Conservation (phyloP, 306 rosid species). For the Erythrophleum fordii region DNA sequence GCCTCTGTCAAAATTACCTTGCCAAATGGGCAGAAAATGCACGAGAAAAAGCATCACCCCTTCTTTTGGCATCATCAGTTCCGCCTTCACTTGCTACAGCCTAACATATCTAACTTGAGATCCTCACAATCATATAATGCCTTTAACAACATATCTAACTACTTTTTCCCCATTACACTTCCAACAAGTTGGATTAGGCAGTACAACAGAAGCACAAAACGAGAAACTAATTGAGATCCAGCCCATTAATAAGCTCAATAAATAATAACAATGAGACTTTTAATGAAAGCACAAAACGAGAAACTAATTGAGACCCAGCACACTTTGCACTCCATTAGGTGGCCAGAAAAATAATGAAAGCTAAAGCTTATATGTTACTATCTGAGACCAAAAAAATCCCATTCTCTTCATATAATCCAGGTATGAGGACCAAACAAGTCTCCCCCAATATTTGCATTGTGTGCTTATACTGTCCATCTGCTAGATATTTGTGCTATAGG, state of each 20-base stretch:
- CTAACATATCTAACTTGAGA: slow-evolving; percentile 49
- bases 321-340: background rate
- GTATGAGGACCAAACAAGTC: background rate
- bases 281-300: no score
- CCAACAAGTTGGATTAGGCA: slow-evolving; percentile 16
- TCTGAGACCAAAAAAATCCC: background rate
- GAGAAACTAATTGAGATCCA: slow-evolving; percentile 12
- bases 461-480: background rate
- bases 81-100: slow-evolving; percentile 97
- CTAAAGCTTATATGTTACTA: background rate
- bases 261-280: background rate
- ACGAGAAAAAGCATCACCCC: slow-evolving; percentile 86
- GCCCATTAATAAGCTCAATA: background rate
- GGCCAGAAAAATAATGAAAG: background rate
- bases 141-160: background rate
- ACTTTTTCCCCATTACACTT: background rate
- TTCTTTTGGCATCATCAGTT: slow-evolving; percentile 87
- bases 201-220: background rate
- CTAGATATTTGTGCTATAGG: background rate
- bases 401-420: background rate
- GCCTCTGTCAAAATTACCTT: slow-evolving; percentile 49
- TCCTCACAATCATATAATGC: slow-evolving; percentile 40
- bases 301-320: no score
- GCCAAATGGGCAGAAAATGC: slow-evolving; percentile 88
- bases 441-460: background rate